These are phyloP conservation scores for Sporisorium iseilematis-ciliati DNA, from an alignment of 1,284 basidiomycete genomes.

Conservation along the genomic window DNA sequence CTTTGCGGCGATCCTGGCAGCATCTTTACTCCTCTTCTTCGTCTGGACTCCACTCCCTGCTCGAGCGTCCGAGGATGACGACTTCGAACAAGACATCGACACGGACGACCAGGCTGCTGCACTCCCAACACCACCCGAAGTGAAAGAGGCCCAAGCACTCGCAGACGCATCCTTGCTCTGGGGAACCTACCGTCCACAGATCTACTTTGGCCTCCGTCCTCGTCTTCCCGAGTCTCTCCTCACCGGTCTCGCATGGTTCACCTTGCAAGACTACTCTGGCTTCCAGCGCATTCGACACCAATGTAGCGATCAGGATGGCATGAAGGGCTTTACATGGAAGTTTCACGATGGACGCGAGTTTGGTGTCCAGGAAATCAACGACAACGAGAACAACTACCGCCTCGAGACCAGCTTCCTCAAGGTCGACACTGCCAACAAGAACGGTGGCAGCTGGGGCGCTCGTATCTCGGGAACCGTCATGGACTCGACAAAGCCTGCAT, in stretches of 20 bases:
- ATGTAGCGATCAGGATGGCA: slow-evolving; percentile 87
- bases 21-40: slow-evolving; percentile 24
- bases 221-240: slow-evolving; percentile 85
- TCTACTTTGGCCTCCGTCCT: slow-evolving; percentile 91
- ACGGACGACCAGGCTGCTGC: background rate
- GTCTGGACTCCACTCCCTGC: slow-evolving; percentile 4
- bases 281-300: slow-evolving; percentile 78
- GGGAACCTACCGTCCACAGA: slow-evolving; percentile 89
- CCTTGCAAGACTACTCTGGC: slow-evolving; percentile 46
- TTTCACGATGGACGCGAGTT: slow-evolving; percentile 86
- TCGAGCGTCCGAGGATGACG: slow-evolving; percentile 22
- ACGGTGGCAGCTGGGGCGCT: slow-evolving; percentile 82
- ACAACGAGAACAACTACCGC: slow-evolving; percentile 83
- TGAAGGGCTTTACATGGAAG: slow-evolving; percentile 86
- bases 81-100: slow-evolving; percentile 18
- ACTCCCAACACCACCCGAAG: slow-evolving; percentile 21
- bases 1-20: slow-evolving; percentile 7
- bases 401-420: slow-evolving; percentile 88
- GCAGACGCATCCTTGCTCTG: slow-evolving; percentile 77
- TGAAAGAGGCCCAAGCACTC: slow-evolving; percentile 19
- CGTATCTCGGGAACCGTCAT: slow-evolving; percentile 86
- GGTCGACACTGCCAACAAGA: slow-evolving; percentile 71
- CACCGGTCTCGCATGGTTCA: slow-evolving; percentile 86
- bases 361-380: slow-evolving; percentile 85
- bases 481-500: slow-evolving; percentile 74